Evolutionary conservation across 495 filamentous ascomycete genomes (phyloP).

Genomic region (Trichoderma erinaceum): DNA sequence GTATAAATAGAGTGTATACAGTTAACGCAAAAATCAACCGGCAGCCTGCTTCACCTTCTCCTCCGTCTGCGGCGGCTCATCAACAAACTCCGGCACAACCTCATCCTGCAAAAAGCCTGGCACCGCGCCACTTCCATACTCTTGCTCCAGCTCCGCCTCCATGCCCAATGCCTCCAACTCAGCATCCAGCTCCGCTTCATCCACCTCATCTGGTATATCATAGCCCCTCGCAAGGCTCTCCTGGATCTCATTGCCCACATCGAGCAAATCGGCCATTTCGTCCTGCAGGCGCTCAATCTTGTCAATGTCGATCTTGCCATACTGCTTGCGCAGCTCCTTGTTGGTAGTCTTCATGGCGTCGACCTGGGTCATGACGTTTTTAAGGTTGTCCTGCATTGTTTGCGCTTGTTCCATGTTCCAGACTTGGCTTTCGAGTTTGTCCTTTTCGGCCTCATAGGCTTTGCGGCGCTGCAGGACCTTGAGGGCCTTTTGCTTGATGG

Average conservation of each 20-base stretch:
- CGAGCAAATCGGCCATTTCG: conserved; percentile 97
- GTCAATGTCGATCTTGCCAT: conserved; percentile 94
- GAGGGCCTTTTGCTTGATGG: conserved; percentile 88
- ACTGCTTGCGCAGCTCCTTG: conserved; percentile 88
- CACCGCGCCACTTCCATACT: conserved; percentile 52
- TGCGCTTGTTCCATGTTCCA: conserved; percentile 99
- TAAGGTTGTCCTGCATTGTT: conserved; percentile 98
- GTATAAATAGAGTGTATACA: too few relatives aligned
- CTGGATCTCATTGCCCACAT: conserved; percentile 97
- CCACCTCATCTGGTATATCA: conserved; percentile 94
- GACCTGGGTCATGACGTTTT: conserved; percentile 97
- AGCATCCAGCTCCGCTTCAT: conserved; percentile 95
- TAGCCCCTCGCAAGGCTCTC: conserved; percentile 91
- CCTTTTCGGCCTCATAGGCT: conserved; percentile 89
- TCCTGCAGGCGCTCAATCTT: conserved; percentile 98
- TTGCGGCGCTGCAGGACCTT: conserved; percentile 95
- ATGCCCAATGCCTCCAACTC: conserved; percentile 92
- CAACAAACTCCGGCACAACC: conserved; percentile 78
- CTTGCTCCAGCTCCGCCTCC: conserved; percentile 70
- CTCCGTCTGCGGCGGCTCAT: conserved; percentile 60
- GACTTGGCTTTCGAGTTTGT: conserved; percentile 88
- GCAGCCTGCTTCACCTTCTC: conserved; percentile 77
- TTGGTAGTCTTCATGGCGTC: conserved; percentile 96
- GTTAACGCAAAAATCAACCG: conserved; percentile 27
- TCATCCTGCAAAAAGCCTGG: conserved; percentile 86